These are phyloP conservation scores for Setomelanomma holmii DNA, from an alignment of 2,329 filamentous ascomycete genomes.

Conservation along the genomic window DNA sequence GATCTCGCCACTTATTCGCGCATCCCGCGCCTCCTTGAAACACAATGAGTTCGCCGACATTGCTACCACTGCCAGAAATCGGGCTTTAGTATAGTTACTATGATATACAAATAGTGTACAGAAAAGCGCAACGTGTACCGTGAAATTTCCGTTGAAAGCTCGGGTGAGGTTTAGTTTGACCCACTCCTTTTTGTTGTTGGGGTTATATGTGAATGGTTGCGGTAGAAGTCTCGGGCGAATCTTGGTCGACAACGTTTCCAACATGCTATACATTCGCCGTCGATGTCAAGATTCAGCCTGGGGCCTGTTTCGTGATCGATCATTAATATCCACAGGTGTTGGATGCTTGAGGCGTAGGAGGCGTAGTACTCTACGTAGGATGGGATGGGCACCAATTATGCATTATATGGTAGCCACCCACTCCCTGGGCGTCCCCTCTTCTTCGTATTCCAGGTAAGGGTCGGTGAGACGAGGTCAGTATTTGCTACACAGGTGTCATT, in stretches of 20 bases:
- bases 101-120: too few species aligned
- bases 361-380: not conserved
- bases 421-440: not conserved
- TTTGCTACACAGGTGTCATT: not conserved
- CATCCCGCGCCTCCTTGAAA: slow-evolving; percentile 5
- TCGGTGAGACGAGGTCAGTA: not conserved
- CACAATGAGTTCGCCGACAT: slow-evolving; percentile 7
- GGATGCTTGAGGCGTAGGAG: slow-evolving; percentile 1
- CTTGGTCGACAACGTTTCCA: not conserved
- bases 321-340: too few species aligned
- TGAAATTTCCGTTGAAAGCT: too few species aligned
- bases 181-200: too few species aligned
- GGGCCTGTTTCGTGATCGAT: not conserved
- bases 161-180: too few species aligned
- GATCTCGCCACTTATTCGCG: slow-evolving; percentile 2
- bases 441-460: slow-evolving; percentile 2
- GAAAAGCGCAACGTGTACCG: too few species aligned
- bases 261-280: slow-evolving; percentile 2
- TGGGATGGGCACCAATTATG: not conserved
- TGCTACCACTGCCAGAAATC: slow-evolving; percentile 4
- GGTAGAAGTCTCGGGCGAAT: slow-evolving; percentile 2
- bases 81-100: slow-evolving; percentile 1
- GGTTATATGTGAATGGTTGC: too few species aligned
- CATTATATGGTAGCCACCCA: not conserved
- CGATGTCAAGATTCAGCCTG: not conserved